Base-by-base conservation (phyloP, 192 early-diverging fungal genomes). In the Phlyctochytrium arcticum region DNA sequence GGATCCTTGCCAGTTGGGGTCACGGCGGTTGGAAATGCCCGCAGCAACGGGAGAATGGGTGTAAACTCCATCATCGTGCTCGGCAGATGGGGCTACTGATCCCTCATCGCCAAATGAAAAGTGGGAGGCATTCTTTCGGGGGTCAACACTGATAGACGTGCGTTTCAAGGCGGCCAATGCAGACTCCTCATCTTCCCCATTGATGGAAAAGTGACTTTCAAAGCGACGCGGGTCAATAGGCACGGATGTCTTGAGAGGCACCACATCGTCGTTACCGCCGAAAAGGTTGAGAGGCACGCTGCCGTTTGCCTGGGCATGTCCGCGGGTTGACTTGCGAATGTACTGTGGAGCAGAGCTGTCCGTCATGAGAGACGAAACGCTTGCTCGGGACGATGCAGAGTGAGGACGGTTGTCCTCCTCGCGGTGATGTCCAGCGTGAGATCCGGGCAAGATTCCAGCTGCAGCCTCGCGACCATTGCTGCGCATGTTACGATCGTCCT, bases 251-350 rank as follows among this genome's bases (percentile, higher is more conserved):
- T 36, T 17, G 44, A 54, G 32, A 15, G 65, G 60, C 33, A 50
- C 29, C 1, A 64, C 65, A 4, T 75, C 75, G 32, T 65, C 54
- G n/a, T n/a, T n/a, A n/a, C n/a, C n/a, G 23, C 47, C 53, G 55
- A 81, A 81, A 42, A 81, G 78, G 58, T 75, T 54, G 48, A 30
- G 47, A 5, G 71, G n/a, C 23, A 62, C 65, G 6, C 69, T 29
- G 36, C 51, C 64, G n/a, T 44, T 19, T 44, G 39, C 15, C 39
- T 12, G 39, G 39, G 39, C 15, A 44, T 44, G 39, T n/a, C 21
- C 39, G 21, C 21, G 39, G 39, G 21, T 44, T 2, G 12, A n/a
- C n/a, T 12, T 53, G 50, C 17, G 17, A 24, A 10, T 15, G 50
- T 1, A 27, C 10, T 10, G 3, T 24, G 3, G 50, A 26, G 50